Evolutionary conservation across 345 rosid genomes (phyloP).

Genomic region (Melaleuca quinquenervia): DNA sequence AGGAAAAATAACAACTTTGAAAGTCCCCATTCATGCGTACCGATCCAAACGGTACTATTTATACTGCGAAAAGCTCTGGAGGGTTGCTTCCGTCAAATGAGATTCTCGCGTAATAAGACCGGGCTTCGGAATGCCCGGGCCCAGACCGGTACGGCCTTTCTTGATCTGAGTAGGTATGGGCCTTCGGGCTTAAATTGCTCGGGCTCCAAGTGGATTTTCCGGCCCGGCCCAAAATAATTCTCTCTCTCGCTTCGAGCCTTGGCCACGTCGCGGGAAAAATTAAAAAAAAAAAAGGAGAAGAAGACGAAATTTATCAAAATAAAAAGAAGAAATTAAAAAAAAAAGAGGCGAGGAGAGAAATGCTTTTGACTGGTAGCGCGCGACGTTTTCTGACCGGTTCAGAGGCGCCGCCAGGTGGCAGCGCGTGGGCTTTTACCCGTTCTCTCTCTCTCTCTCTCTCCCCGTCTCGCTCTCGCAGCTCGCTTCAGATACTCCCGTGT

Average conservation of each 20-base stretch:
- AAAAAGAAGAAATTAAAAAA: neutral
- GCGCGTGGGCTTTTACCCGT: neutral
- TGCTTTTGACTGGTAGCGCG: neutral
- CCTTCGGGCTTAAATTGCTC: neutral
- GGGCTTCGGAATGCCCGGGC: fast-evolving
- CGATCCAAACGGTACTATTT: neutral
- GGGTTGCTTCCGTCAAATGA: neutral
- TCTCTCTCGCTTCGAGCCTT: too few species aligned
- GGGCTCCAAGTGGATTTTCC: too few species aligned
- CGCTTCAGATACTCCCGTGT: neutral
- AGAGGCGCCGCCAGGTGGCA: neutral
- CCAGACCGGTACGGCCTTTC: fast-evolving
- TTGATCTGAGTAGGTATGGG: neutral
- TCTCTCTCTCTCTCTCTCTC: neutral
- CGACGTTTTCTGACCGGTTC: neutral
- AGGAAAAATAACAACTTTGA: neutral
- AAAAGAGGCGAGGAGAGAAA: neutral
- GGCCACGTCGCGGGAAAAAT: neutral
- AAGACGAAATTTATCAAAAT: neutral
- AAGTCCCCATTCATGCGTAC: neutral
- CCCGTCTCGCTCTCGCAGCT: neutral
- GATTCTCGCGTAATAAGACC: neutral
- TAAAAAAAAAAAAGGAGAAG: too few species aligned
- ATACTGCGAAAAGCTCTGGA: neutral
- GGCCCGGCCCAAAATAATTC: too few species aligned